Evolutionary conservation across 441 rosid genomes (phyloP).

Genomic region (Mallotus repandus): DNA sequence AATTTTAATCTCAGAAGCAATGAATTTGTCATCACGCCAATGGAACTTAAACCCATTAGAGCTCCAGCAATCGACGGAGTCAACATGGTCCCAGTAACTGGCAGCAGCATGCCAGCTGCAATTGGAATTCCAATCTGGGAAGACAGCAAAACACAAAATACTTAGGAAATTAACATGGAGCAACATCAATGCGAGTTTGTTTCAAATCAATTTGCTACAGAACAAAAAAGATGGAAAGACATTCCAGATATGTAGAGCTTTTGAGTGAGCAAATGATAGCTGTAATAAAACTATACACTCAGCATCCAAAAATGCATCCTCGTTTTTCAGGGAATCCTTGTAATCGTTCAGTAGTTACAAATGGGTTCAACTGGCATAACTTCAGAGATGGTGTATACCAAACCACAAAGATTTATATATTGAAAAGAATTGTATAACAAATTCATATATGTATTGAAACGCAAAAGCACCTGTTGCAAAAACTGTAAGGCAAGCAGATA

Average conservation of each 20-base stretch:
- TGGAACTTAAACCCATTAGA: slow-evolving; percentile 94
- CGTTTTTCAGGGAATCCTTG: background rate
- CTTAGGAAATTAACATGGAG: background rate
- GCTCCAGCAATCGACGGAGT: slow-evolving; percentile 98
- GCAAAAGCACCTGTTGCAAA: background rate
- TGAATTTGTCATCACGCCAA: slow-evolving; percentile 91
- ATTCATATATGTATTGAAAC: background rate
- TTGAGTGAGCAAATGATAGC: background rate
- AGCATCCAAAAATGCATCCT: background rate
- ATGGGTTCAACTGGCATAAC: background rate
- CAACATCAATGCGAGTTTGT: too few relatives aligned
- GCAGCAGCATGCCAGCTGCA: slow-evolving; percentile 88
- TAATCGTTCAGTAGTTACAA: background rate
- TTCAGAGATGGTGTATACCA: background rate
- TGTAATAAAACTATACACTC: background rate
- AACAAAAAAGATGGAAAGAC: background rate
- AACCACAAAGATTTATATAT: background rate
- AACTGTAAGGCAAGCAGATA: too few relatives aligned
- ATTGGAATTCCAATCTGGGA: slow-evolving; percentile 84
- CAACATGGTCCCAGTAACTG: slow-evolving; percentile 78
- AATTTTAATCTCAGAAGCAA: slow-evolving; percentile 69
- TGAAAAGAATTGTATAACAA: background rate
- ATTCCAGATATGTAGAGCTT: background rate
- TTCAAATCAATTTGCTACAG: background rate
- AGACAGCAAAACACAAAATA: background rate